Base-by-base conservation (phyloP, 352 stramenopile genomes). In the Globisporangium mamillatum region DNA sequence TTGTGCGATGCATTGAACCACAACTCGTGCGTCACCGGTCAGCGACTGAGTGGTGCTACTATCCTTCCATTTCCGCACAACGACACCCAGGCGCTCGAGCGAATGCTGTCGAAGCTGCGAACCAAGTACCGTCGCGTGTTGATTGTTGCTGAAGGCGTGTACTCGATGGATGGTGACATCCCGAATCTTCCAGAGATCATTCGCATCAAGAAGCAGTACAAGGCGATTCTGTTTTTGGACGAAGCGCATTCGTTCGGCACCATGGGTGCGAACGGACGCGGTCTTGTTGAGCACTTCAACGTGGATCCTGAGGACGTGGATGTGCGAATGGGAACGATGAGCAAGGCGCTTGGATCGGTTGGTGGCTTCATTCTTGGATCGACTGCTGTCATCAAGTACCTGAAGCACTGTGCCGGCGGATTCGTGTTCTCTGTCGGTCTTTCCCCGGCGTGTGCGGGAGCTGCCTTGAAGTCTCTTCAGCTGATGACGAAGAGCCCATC, bases 381-480 rank as follows among this genome's bases (percentile, higher is more conserved):
- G 0, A 48, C 75, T 14, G 67, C 75, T n/a, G 58, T 89, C 20
- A 74, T 81, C 46, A 77, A 86, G 67, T 91, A 88, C 60, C 71
- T 91, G 20, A 91, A 91, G 72, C 78, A 91, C 61, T 84, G 70
- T 22, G 77, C 80, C 56, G 82, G 82, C 41, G 85, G 85, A 27
- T 93, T 93, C 38, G 85, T 93, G n/a, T 93, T 91, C 64, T 91
- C 81, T 8, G 84, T 93, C 1, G 85, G 85, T 12, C 77, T 91
- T 46, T 83, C 85, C 3, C 88, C 88, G 7, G 81, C 88, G 14
- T 87, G 83, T 41, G 86, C 80, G 4, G 86, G 75, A 25, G 86
- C 86, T 2, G 84, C 88, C 9, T 72, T 96, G 34, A 83, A 88
- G 73, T 90, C 85, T 7, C 18, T 94, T 4, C 62, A 89, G 66